Base-by-base conservation (phyloP, 2,329 filamentous ascomycete genomes). In the Conoideocrella luteorostrata region DNA sequence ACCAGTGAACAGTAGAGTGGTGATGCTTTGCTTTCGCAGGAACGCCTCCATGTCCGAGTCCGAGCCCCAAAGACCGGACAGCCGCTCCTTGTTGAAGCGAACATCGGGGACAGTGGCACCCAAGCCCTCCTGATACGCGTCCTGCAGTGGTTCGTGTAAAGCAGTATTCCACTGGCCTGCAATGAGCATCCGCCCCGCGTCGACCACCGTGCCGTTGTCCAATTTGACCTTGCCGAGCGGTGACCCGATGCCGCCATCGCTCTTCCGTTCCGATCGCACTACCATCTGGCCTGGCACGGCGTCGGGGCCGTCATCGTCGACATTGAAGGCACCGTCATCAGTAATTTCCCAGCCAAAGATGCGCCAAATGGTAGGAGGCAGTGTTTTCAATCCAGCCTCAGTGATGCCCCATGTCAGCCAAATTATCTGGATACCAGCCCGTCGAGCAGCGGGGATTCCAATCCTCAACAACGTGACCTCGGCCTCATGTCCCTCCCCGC, bases 361-460 rank as follows among this genome's bases (percentile, higher is more conserved):
- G 21, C 18, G n/a, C 33, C 15, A 44, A 28, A 33, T 44, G 34
- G 6, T 44, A n/a, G n/a, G n/a, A n/a, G n/a, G n/a, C n/a, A n/a
- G n/a, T n/a, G n/a, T n/a, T n/a, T n/a, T n/a, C n/a, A n/a, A n/a
- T n/a, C n/a, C n/a, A n/a, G n/a, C 34, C 7, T 44, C 42, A 18
- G 42, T 29, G 17, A 29, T 11, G 15, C 34, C 42, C 21, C 22
- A 29, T 15, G 17, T 44, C 13, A 44, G 22, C 34, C 35, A 44
- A 17, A 44, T 39, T 7, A 44, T 24, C 42, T 44, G 42, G 23
- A 39, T 4, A 20, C 42, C 42, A 38, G 20, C 12, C 34, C 32
- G 38, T 15, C 42, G 42, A n/a, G 42, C 42, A 18, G 42, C 42
- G 9, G 42, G 42, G 3, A 44, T 44, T 23, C 34, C 42, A 15